Conservation (phyloP, 2,329 filamentous ascomycete genomes). For the Stemphylium lycopersici region DNA sequence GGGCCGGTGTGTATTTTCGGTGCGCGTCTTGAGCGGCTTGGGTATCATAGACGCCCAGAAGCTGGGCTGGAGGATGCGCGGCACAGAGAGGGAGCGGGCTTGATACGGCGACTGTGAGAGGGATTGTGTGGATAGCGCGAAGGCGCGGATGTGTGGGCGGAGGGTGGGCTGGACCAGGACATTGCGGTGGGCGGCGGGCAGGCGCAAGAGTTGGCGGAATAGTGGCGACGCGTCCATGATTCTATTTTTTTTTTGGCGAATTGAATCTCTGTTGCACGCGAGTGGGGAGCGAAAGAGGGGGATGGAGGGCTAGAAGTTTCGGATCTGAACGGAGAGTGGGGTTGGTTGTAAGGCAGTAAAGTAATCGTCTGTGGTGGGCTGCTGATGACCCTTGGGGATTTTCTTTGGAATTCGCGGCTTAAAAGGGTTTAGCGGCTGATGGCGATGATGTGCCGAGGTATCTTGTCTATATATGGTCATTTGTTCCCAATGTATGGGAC, state of each 20-base stretch:
- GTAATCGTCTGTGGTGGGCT: neutral
- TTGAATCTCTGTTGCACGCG: neutral
- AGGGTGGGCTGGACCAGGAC: conserved; percentile 16
- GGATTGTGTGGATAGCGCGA: conserved; percentile 26
- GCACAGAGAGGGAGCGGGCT: conserved; percentile 34
- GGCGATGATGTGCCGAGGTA: neutral
- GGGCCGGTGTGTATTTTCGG: conserved; percentile 14
- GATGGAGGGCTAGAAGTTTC: neutral
- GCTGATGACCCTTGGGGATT: neutral
- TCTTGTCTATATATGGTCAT: neutral
- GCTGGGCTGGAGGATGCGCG: conserved; percentile 45
- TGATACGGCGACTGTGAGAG: conserved; percentile 12
- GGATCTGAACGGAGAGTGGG: neutral
- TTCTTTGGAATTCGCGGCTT: neutral
- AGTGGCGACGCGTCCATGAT: conserved; percentile 34
- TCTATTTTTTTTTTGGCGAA: neutral
- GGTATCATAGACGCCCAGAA: conserved; percentile 50
- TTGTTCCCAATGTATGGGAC: neutral
- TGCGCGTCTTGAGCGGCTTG: conserved; percentile 29
- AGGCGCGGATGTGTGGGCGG: conserved; percentile 29
- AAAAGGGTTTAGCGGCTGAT: conserved; percentile 3
- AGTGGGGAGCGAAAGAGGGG: too few relatives aligned
- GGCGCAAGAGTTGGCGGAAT: conserved; percentile 38
- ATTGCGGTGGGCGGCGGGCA: conserved; percentile 28
- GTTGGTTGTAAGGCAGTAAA: neutral